Base-by-base conservation (phyloP, 305 asterid species). In the Nicotiana rustica region DNA sequence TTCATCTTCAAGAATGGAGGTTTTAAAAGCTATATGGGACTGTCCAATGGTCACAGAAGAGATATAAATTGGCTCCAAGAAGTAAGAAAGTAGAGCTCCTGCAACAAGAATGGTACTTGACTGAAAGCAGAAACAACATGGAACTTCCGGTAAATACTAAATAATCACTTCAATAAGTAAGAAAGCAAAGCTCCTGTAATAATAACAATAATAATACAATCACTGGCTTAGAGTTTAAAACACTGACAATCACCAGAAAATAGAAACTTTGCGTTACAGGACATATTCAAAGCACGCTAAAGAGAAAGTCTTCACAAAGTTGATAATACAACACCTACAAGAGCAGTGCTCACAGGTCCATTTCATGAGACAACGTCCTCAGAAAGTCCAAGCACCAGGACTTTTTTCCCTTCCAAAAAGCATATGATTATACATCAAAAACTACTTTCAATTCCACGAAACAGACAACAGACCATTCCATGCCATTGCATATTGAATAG, bases 21-120 rank as follows among this genome's bases (percentile, higher is more conserved):
- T 85, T 81, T 83, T 89, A 68, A 89, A 81, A 70, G 81, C 84
- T 57, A 68, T 75, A 82, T 80, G 92, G 68, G 97, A 86, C 59
- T 84, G 86, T 77, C 98, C 98, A 86, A 92, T 83, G 3, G 94
- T 91, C 79, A 94, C 76, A 64, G 99, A 93, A 64, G 92, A 91
- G 57, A 94, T 82, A 84, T 93, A 96, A 83, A 91, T 86, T 21
- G 99, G 98, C 81, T 94, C 97, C 90, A 96, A 82, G 78, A 90
- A 91, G 84, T 81, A 86, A 80, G 97, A 93, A 87, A 96, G 98
- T 80, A 93, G 90, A 82, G 99, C 93, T 84, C 97, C 99, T 94
- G 89, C 67, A 86, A 10, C n/a, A 71, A 57, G 83, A 65, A 70
- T 65, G 81, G 77, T 81, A 36, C 55, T 44, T 18, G 56, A 85